phyloP scores from a whole-genome alignment of 768 basidiomycete species.

The Russula abietina region DNA sequence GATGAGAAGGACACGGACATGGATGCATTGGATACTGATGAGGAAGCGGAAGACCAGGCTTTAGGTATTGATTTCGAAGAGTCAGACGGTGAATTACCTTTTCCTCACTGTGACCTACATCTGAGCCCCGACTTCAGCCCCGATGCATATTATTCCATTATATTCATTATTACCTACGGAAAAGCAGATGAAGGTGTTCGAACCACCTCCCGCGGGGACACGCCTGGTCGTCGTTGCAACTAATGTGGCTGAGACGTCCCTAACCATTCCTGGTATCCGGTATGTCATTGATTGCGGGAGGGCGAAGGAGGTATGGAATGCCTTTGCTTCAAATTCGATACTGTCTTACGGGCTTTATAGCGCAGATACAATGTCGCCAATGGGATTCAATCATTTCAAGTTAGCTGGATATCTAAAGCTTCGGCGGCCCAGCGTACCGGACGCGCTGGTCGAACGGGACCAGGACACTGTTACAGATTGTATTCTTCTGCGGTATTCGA shows the following conservation, averaged over 20 bases:
- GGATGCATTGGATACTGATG: slow-evolving; percentile 71
- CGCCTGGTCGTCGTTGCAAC: slow-evolving; percentile 93
- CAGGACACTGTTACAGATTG: slow-evolving; percentile 95
- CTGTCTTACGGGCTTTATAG: slow-evolving; percentile 35
- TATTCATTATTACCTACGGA: slow-evolving; percentile 91
- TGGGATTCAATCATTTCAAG: slow-evolving; percentile 87
- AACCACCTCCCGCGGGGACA: slow-evolving; percentile 68
- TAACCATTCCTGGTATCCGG: slow-evolving; percentile 94
- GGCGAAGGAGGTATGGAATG: slow-evolving; percentile 72
- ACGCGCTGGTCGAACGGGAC: slow-evolving; percentile 94
- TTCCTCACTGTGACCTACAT: slow-evolving; percentile 7
- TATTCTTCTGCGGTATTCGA: slow-evolving; percentile 96
- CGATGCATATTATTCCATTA: slow-evolving; percentile 91
- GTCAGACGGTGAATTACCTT: slow-evolving; percentile 47
- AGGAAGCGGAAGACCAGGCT: slow-evolving; percentile 49
- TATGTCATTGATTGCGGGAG: slow-evolving; percentile 98
- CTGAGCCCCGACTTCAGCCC: slow-evolving; percentile 42
- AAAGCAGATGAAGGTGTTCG: slow-evolving; percentile 92
- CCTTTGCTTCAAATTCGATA: not conserved
- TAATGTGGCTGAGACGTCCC: slow-evolving; percentile 93
- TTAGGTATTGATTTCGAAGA: slow-evolving; percentile 60
- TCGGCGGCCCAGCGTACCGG: slow-evolving; percentile 69
- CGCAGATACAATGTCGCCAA: slow-evolving; percentile 74
- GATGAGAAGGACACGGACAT: slow-evolving; percentile 55
- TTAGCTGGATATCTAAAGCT: slow-evolving; percentile 61